Percentiles rank a stretch among this genome's conserved stretches.
phyloP scores from a whole-genome alignment of 139 green algal genomes.

The Chlamydomonas sp. region DNA sequence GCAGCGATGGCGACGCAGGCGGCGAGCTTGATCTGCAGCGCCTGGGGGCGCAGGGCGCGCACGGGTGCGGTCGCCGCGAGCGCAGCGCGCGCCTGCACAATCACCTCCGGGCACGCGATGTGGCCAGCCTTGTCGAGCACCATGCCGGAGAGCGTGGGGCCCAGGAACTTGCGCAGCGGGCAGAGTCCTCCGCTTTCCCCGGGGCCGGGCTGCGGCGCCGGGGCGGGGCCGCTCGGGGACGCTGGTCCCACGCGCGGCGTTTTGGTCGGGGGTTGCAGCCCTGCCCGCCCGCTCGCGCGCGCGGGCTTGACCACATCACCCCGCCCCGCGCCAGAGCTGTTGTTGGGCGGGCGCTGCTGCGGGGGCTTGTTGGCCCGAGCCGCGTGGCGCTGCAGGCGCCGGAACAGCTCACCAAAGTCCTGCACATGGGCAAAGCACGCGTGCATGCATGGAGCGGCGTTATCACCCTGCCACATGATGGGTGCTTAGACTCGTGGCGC shows the following conservation, averaged over 20 bases:
- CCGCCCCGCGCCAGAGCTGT: neutral
- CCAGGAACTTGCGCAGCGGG: slow-evolving; percentile 39
- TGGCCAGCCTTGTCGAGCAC: slow-evolving; percentile 41
- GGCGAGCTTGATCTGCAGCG: slow-evolving; percentile 40
- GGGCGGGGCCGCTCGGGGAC: neutral
- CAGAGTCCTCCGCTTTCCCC: slow-evolving; percentile 19
- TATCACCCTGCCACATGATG: no score
- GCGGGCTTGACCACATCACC: neutral
- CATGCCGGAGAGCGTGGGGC: slow-evolving; percentile 34
- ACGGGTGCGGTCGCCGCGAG: slow-evolving; percentile 59
- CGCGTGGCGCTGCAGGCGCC: slow-evolving; percentile 4
- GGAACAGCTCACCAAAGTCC: slow-evolving; percentile 25
- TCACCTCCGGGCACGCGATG: slow-evolving; percentile 59
- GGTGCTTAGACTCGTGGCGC: no score
- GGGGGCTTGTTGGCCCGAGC: neutral
- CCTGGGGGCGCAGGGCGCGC: slow-evolving; percentile 59
- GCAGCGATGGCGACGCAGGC: slow-evolving; percentile 47
- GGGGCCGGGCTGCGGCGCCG: neutral
- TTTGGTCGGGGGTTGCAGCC: neutral
- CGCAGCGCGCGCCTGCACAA: slow-evolving; percentile 62
- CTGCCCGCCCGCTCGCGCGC: neutral
- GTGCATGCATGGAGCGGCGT: neutral
- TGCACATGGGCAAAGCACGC: slow-evolving; percentile 1
- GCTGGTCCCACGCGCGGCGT: neutral
- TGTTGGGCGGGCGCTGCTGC: neutral